Evolutionary conservation across 2,329 filamentous ascomycete species (phyloP), one percentile per base, ranked within the genome.

Genomic region (Corinectria fuckeliana): DNA sequence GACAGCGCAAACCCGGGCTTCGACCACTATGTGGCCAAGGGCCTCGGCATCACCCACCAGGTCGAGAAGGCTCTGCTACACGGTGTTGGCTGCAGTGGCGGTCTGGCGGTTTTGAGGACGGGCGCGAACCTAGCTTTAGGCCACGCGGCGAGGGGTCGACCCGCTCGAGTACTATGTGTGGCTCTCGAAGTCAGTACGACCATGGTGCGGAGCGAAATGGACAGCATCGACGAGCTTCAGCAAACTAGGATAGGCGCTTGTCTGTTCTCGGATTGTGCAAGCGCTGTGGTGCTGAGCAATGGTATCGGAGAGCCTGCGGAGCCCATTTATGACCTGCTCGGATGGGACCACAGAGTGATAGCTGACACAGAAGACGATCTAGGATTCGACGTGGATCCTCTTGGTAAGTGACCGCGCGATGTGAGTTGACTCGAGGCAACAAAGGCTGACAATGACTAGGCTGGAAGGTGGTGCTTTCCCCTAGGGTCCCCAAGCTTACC

Each of bases 181-280:
- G 86, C 88, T 3, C 81, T 88, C 56, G 88, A 90, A 70, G 77
- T 88, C 41, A 85, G 81, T 72, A 88, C 85, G 14, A 81, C 83
- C 1, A 75, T 90, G 69, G 83, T 88, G 5, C 79, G 88, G 39
- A 88, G 85, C 65, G 89, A 91, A 72, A 75, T 91, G 45, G 82
- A 90, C 62, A 86, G 83, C 71, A 83, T 89, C 70, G 69, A 86
- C 61, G 78, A 84, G 64, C 67, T 79, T 14, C 83, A 89, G 65
- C 80, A 88, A 60, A 84, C 87, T 10, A 80, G 88, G 28, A 89
- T 91, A 66, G 89, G 88, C 2, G 80, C 86, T 1, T 85, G 84
- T 13, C 75, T 91, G 2, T 91, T 91, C 71, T 90, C 87, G 18
- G 89, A 91, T 72, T 90, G 86, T 63, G 88, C 86, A n/a, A 88